These are phyloP conservation scores for Xylaria sp. DNA, from an alignment of 2,329 filamentous ascomycete species.

Conservation along the genomic window DNA sequence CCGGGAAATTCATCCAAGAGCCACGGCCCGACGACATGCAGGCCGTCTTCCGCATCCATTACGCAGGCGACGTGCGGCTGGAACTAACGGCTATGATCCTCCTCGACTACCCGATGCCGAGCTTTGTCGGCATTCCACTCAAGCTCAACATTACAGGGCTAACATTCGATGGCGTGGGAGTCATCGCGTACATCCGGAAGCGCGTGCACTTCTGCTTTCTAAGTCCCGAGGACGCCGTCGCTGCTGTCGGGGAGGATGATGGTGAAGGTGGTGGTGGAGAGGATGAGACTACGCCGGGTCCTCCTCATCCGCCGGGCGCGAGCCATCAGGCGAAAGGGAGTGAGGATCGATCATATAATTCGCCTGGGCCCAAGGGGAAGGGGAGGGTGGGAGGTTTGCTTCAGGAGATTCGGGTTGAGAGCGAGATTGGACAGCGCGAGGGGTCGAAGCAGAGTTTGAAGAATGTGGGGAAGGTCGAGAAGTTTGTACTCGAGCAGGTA, in stretches of 20 bases:
- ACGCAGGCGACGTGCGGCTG: conserved; percentile 86
- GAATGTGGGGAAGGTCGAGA: conserved; percentile 98
- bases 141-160: conserved; percentile 95
- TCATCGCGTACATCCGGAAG: conserved; percentile 90
- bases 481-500: conserved; percentile 96
- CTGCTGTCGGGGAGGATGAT: conserved; percentile 69
- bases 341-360: conserved; percentile 20
- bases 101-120: conserved; percentile 97
- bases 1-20: conserved; percentile 69
- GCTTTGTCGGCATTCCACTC: conserved; percentile 94
- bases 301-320: conserved; percentile 39
- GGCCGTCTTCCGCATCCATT: conserved; percentile 89
- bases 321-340: conserved; percentile 7
- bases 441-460: conserved; percentile 94
- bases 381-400: conserved; percentile 73
- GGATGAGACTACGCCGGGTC: background rate
- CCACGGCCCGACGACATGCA: conserved; percentile 88
- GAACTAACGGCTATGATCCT: conserved; percentile 94
- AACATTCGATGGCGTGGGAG: conserved; percentile 93
- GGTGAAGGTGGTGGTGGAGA: conserved; percentile 49
- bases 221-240: conserved; percentile 87
- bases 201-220: conserved; percentile 94
- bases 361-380: conserved; percentile 55
- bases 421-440: conserved; percentile 94
- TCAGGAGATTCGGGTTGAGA: conserved; percentile 95